Evolutionary conservation across 2,329 filamentous ascomycete species (phyloP).

Genomic region (Truncatella angustata): DNA sequence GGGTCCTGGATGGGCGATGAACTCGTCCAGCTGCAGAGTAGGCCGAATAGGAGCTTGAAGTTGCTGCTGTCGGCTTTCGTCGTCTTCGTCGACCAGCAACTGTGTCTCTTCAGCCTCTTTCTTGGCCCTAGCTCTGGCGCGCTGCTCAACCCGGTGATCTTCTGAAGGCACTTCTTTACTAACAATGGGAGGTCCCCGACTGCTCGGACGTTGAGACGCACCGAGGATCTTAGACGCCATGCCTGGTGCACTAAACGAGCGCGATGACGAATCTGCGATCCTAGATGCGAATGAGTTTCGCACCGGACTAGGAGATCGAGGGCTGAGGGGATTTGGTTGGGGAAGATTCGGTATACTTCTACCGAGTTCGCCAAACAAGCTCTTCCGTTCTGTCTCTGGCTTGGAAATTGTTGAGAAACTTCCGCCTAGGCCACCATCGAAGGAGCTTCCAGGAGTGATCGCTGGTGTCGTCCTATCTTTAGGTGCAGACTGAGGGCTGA

Average conservation of each 20-base stretch:
- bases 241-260: conserved; percentile 61
- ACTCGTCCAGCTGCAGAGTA: conserved; percentile 63
- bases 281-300: conserved; percentile 55
- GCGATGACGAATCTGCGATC: conserved; percentile 46
- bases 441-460: conserved; percentile 58
- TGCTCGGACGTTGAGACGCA: conserved; percentile 34
- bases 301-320: conserved; percentile 71
- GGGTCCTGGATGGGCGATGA: conserved; percentile 61
- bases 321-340: conserved; percentile 54
- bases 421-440: conserved; percentile 44
- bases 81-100: conserved; percentile 65
- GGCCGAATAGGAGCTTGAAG: conserved; percentile 60
- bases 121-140: conserved; percentile 50
- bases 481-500: conserved; percentile 50
- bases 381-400: conserved; percentile 41
- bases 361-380: conserved; percentile 55
- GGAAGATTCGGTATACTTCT: conserved; percentile 53
- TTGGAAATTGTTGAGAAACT: conserved; percentile 47
- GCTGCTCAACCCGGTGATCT: conserved; percentile 48
- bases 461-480: conserved; percentile 43
- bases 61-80: conserved; percentile 63
- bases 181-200: conserved; percentile 37
- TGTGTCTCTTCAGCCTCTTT: conserved; percentile 57
- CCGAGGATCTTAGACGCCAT: conserved; percentile 55
- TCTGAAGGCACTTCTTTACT: conserved; percentile 37